These are phyloP conservation scores for Chaetomium tenue DNA, from an alignment of 495 filamentous ascomycete species.

Conservation along the genomic window DNA sequence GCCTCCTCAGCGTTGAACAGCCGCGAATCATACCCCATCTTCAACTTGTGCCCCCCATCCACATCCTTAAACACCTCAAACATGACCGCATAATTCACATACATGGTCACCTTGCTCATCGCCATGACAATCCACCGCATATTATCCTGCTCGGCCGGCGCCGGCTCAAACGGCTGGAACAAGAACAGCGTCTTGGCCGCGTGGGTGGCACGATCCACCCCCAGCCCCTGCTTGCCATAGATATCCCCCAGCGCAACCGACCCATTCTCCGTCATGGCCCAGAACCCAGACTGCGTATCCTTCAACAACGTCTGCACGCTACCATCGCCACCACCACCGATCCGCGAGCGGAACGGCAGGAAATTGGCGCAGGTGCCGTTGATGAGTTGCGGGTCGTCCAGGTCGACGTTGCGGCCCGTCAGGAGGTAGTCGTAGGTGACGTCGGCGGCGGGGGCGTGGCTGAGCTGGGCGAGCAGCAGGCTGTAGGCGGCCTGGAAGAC, in stretches of 20 bases:
- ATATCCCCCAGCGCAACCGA: neutral
- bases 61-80: neutral
- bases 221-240: neutral
- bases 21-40: neutral
- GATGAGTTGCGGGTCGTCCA: neutral
- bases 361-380: neutral
- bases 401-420: neutral
- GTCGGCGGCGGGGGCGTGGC: neutral
- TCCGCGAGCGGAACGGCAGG: neutral
- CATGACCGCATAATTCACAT: neutral
- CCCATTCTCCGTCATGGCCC: slow-evolving; percentile 1
- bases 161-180: neutral
- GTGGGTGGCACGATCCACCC: neutral
- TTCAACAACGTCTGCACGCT: neutral
- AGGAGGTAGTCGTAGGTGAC: neutral
- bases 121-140: slow-evolving; percentile 2
- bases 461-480: neutral
- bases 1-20: neutral
- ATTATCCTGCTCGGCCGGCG: neutral
- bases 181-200: neutral
- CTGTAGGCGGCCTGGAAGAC: slow-evolving; percentile 1
- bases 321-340: neutral
- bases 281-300: neutral
- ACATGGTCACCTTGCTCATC: slow-evolving; percentile 2
- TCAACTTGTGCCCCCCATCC: neutral